These are phyloP conservation scores for Ustilago crameri DNA, from an alignment of 1,284 basidiomycete species.

Conservation along the genomic window DNA sequence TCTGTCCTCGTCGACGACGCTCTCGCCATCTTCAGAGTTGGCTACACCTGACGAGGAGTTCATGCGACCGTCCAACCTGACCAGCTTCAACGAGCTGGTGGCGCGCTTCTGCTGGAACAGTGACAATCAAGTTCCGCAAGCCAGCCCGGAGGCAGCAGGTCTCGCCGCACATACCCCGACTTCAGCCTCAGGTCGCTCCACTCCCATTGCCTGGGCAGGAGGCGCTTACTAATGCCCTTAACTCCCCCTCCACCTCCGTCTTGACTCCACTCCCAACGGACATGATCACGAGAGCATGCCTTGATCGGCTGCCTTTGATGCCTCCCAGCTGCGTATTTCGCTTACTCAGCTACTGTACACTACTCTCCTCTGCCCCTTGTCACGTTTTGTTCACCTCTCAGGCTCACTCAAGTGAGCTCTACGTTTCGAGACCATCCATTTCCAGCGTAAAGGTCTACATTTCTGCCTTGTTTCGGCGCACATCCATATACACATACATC, in stretches of 20 bases:
- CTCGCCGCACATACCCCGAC: conserved; percentile 29
- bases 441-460: conserved; percentile 15
- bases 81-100: conserved; percentile 61
- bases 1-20: conserved; percentile 40
- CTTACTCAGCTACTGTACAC: conserved; percentile 23
- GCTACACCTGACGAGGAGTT: conserved; percentile 50
- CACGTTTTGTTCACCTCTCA: background rate
- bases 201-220: conserved; percentile 42
- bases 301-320: background rate
- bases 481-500: conserved; percentile 6
- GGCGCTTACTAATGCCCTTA: conserved; percentile 25
- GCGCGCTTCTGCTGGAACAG: conserved; percentile 62
- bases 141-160: conserved; percentile 21
- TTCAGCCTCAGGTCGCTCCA: conserved; percentile 46
- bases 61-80: conserved; percentile 51
- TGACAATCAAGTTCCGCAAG: conserved; percentile 44
- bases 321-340: background rate
- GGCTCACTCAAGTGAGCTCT: background rate
- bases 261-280: background rate
- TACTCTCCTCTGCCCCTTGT: conserved; percentile 3
- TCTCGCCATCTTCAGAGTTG: conserved; percentile 45
- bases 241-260: background rate
- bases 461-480: background rate
- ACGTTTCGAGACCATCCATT: conserved; percentile 3
- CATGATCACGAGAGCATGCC: background rate